Evolutionary conservation across 192 early-diverging fungal genomes (phyloP).

Genomic region (Podila clonocystis): DNA sequence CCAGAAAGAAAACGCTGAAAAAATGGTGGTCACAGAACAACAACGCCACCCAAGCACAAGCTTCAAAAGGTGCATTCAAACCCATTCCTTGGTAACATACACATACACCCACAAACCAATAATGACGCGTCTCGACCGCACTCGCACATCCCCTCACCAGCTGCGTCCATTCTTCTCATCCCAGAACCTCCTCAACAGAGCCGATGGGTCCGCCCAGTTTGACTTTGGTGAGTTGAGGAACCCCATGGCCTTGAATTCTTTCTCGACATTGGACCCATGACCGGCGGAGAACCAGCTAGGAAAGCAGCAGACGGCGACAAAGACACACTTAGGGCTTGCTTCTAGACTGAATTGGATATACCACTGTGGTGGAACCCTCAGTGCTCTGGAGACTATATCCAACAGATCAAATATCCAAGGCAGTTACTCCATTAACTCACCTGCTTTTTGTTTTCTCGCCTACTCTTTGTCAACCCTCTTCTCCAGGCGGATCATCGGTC

Average conservation of each 20-base stretch:
- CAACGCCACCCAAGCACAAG: no score
- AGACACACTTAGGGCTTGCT: no score
- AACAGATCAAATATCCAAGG: no score
- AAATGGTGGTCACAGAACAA: no score
- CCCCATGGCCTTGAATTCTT: neutral
- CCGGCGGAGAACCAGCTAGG: neutral
- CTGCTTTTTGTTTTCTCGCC: neutral
- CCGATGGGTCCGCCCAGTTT: slow-evolving; percentile 90
- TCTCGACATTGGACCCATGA: neutral
- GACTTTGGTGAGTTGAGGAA: slow-evolving; percentile 64
- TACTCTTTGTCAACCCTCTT: neutral
- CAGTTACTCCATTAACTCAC: no score
- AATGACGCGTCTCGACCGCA: slow-evolving; percentile 40
- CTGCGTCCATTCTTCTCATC: slow-evolving; percentile 77
- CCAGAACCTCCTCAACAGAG: slow-evolving; percentile 74
- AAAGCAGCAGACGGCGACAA: no score
- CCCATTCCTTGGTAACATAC: neutral
- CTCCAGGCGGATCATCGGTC: slow-evolving; percentile 73
- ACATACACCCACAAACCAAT: neutral
- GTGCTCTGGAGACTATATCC: no score
- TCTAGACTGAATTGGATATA: no score
- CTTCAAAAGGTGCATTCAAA: no score
- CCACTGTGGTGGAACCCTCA: no score
- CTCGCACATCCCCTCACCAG: slow-evolving; percentile 58
- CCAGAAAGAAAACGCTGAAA: no score